Base-by-base conservation (phyloP, 768 basidiomycete species). In the Erythrobasidium yunnanense region DNA sequence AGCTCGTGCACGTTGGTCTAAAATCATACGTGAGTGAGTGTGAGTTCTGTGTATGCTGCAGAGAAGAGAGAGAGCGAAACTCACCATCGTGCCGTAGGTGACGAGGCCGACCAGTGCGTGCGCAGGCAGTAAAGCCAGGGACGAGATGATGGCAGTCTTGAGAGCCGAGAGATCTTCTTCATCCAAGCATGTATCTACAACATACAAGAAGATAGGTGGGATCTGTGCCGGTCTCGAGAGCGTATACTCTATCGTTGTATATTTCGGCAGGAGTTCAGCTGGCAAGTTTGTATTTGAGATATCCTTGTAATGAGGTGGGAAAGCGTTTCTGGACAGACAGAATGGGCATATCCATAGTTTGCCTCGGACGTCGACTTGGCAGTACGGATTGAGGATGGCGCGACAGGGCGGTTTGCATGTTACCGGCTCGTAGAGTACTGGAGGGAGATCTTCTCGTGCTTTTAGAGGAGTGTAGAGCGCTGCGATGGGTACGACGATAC, bases 311-410 rank as follows among this genome's bases (percentile, higher is more conserved):
- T 99, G 93, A 0, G 89, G 88, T 3, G 95, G 95, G 79, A 99
- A 96, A 1, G 92, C 84, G 76, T 97, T 99, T 67, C 95, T 86
- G 34, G 88, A 86, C 56, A 99, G 81, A 78, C 95, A 99, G 80
- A 99, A 97, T 2, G 95, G 95, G 74, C 95, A 99, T 71, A 97
- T 99, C 95, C 95, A 99, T 57, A 99, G 83, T 78, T 97, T 97
- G 72, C 88, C 93, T 73, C 95, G 84, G 69, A 96, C 90, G 78
- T 97, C 95, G 74, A 99, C 92, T 81, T 96, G 93, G 76, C 95
- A 97, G 75, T 23, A 73, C 33, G 50, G 47, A 72, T 99, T 99
- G 68, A 99, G 81, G 72, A 99, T 89, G 32, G 92, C 95, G 69
- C 93, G 87, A 81, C 95, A 99, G 1, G 90, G 87, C 22, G 90